A percentile compares a stretch with the other conserved stretches of the same genome.
phyloP scores from a whole-genome alignment of 2,329 filamentous ascomycete genomes.

The Phyllosticta ampelicida region DNA sequence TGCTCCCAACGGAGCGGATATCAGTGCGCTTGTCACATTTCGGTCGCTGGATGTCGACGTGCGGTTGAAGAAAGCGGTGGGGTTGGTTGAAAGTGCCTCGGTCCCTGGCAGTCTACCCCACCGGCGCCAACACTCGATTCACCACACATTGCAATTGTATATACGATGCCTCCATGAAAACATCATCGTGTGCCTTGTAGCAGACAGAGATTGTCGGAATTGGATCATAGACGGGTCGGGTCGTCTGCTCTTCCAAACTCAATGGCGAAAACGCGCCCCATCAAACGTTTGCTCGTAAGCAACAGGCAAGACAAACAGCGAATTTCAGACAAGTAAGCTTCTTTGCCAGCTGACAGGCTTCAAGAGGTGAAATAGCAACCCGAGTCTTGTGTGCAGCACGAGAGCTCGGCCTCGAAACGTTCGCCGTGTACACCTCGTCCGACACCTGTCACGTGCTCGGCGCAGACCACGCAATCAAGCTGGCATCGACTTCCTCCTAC shows the following conservation, averaged over 20 bases:
- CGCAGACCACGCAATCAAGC: conserved; percentile 40
- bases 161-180: neutral
- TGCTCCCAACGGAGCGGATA: neutral
- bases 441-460: conserved; percentile 46
- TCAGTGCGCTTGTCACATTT: neutral
- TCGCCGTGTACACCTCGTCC: conserved; percentile 43
- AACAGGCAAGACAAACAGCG: conserved; percentile 31
- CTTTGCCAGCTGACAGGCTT: conserved; percentile 25
- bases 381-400: conserved; percentile 50
- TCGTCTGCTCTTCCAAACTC: neutral
- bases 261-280: conserved; percentile 20
- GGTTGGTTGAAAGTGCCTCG: conserved; percentile 5
- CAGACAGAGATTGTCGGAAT: neutral
- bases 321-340: too few relatives aligned
- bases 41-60: neutral
- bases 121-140: neutral
- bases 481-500: conserved; percentile 43
- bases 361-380: conserved; percentile 49
- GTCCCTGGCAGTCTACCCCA: neutral
- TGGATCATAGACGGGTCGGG: neutral
- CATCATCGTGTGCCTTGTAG: conserved; percentile 12
- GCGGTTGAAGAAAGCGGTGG: neutral
- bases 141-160: too few relatives aligned
- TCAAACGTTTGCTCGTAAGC: conserved; percentile 42
- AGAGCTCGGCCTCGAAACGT: conserved; percentile 47